A percentile compares a stretch with the other conserved stretches of the same genome.
Conservation (phyloP, 805 yeast species). For the Yarrowia sp. region DNA sequence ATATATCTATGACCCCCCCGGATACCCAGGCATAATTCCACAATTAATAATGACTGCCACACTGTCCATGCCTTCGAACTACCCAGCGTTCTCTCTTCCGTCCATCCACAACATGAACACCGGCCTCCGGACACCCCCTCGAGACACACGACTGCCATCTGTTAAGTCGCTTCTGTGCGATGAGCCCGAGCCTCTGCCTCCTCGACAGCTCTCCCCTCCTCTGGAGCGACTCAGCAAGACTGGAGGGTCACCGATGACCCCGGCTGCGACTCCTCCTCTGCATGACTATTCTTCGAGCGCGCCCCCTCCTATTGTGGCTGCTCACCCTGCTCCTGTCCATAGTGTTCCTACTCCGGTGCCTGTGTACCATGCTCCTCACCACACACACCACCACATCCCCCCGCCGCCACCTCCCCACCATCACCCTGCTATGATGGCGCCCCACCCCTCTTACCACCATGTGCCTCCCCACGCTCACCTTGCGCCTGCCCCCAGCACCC, state of each 20-base stretch:
- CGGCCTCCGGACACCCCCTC: slow-evolving; percentile 13
- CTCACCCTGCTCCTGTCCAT: slow-evolving; percentile 5
- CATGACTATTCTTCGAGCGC: neutral
- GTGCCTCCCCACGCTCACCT: slow-evolving; percentile 5
- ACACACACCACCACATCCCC: neutral
- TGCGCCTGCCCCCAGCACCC: slow-evolving; percentile 2
- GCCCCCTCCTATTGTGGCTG: neutral
- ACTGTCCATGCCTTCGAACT: slow-evolving; percentile 1
- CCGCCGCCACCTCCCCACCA: slow-evolving; percentile 9
- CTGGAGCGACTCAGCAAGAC: slow-evolving; percentile 1
- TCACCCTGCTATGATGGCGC: neutral
- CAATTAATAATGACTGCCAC: slow-evolving; percentile 13
- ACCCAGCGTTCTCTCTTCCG: slow-evolving; percentile 6
- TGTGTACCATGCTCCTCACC: neutral
- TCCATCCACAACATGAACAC: slow-evolving; percentile 23
- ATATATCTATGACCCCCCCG: neutral
- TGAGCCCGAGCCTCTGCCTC: slow-evolving; percentile 16
- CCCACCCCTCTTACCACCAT: neutral
- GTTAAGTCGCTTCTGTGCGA: slow-evolving; percentile 15
- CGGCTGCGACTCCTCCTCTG: slow-evolving; percentile 16
- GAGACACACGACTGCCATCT: slow-evolving; percentile 15
- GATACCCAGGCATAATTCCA: neutral
- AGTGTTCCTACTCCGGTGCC: neutral
- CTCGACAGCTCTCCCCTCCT: slow-evolving; percentile 17
- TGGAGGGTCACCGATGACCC: neutral